Percentiles rank a stretch among this genome's conserved stretches.
phyloP scores from a whole-genome alignment of 352 stramenopile genomes.

The Phytophthora colocasiae region DNA sequence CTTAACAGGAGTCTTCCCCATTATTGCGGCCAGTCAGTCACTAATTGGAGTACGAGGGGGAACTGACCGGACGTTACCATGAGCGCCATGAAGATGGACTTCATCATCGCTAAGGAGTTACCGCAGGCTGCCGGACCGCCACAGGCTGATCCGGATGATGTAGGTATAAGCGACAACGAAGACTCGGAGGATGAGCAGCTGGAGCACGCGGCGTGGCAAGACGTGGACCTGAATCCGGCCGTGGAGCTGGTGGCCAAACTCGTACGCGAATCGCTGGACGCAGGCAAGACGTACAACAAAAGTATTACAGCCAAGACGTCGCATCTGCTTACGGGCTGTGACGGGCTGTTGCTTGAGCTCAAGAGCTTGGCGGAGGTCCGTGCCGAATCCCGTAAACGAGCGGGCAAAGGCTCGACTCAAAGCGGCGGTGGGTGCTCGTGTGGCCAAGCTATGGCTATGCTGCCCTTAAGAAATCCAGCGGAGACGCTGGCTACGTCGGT shows the following conservation, averaged over 20 bases:
- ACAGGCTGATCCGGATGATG: slow-evolving; percentile 44
- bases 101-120: slow-evolving; percentile 80
- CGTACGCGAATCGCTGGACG: slow-evolving; percentile 74
- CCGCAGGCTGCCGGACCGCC: slow-evolving; percentile 15
- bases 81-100: slow-evolving; percentile 87
- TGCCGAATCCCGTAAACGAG: slow-evolving; percentile 55
- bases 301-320: slow-evolving; percentile 85
- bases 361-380: slow-evolving; percentile 73
- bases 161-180: slow-evolving; percentile 74
- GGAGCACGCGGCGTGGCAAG: slow-evolving; percentile 78
- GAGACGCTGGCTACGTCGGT: slow-evolving; percentile 10
- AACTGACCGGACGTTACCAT: slow-evolving; percentile 35
- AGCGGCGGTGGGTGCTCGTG: slow-evolving; percentile 59
- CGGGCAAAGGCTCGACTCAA: slow-evolving; percentile 38
- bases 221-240: slow-evolving; percentile 85
- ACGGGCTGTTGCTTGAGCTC: slow-evolving; percentile 76
- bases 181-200: slow-evolving; percentile 86
- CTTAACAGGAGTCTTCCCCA: background rate
- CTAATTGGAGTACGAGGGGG: slow-evolving; percentile 6
- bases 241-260: slow-evolving; percentile 73
- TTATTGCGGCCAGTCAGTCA: slow-evolving; percentile 18
- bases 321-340: slow-evolving; percentile 78
- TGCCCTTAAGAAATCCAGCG: slow-evolving; percentile 46
- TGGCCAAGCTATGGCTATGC: slow-evolving; percentile 65
- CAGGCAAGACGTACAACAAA: slow-evolving; percentile 88